A percentile compares a stretch with the other conserved stretches of the same genome.
phyloP scores from a whole-genome alignment of 192 early-diverging fungal genomes.

The Endogone sp. region DNA sequence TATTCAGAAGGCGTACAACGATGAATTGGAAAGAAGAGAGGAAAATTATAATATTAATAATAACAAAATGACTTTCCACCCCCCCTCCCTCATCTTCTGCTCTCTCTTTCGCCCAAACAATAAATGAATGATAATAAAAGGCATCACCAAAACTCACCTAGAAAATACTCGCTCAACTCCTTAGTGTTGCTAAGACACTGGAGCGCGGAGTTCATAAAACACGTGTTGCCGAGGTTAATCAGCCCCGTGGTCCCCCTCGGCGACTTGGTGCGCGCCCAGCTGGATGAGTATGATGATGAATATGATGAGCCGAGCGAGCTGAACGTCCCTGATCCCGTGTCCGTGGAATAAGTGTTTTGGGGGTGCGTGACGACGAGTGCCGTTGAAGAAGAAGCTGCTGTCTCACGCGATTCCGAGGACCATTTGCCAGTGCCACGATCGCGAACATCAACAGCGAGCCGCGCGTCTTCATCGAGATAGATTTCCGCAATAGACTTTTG shows the following conservation, averaged over 20 bases:
- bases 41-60: background rate
- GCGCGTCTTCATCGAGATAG: no score
- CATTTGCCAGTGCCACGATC: no score
- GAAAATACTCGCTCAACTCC: constrained; percentile 60
- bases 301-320: constrained; percentile 6
- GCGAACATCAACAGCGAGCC: no score
- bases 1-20: background rate
- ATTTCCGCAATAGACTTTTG: no score
- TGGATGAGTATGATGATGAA: constrained; percentile 11
- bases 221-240: constrained; percentile 85
- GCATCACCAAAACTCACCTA: constrained; percentile 26
- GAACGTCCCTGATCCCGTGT: constrained; percentile 1
- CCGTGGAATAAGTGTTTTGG: background rate
- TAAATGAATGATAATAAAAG: background rate
- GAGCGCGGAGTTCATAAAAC: constrained; percentile 90
- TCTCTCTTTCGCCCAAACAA: no score
- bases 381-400: constrained; percentile 3
- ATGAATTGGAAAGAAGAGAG: background rate
- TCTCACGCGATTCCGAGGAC: no score
- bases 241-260: constrained; percentile 61
- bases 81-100: no score
- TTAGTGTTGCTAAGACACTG: constrained; percentile 82
- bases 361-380: constrained; percentile 2
- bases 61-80: background rate
- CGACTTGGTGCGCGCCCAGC: constrained; percentile 14